Conservation (phyloP, 768 basidiomycete species). For the Coprinopsis strossmayeri region DNA sequence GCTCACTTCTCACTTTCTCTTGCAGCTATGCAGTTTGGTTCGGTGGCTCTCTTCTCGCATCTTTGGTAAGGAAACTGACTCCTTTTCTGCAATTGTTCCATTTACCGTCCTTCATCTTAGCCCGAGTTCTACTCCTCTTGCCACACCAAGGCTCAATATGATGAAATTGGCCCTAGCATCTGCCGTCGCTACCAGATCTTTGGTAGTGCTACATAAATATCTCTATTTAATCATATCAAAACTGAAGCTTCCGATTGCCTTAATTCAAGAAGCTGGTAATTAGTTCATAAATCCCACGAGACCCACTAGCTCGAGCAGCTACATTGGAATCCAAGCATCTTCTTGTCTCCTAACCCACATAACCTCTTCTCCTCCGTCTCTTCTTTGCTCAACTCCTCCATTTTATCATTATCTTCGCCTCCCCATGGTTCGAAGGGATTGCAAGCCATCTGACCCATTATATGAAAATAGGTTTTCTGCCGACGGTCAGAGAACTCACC, state of each 20-base stretch:
- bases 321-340: conserved; percentile 86
- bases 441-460: conserved; percentile 71
- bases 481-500: conserved; percentile 36
- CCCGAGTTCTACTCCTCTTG: conserved; percentile 94
- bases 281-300: neutral
- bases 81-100: neutral
- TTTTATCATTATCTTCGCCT: conserved; percentile 50
- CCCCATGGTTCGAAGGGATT: conserved; percentile 87
- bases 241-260: neutral
- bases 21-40: conserved; percentile 93
- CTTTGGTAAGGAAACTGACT: conserved; percentile 52
- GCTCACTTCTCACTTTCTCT: conserved; percentile 10
- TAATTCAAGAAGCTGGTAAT: neutral
- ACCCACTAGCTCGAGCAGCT: conserved; percentile 77
- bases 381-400: conserved; percentile 47
- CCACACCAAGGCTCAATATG: conserved; percentile 92
- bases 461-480: neutral
- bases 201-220: conserved; percentile 68
- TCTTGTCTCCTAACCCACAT: conserved; percentile 72
- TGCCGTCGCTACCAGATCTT: conserved; percentile 92
- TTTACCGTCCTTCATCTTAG: conserved; percentile 28
- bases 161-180: conserved; percentile 88
- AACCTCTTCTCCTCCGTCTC: conserved; percentile 64
- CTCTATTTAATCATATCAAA: neutral
- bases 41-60: conserved; percentile 91